phyloP scores from a whole-genome alignment of 805 yeast genomes.

The Cyberlindnera nakhonratchasimensis region DNA sequence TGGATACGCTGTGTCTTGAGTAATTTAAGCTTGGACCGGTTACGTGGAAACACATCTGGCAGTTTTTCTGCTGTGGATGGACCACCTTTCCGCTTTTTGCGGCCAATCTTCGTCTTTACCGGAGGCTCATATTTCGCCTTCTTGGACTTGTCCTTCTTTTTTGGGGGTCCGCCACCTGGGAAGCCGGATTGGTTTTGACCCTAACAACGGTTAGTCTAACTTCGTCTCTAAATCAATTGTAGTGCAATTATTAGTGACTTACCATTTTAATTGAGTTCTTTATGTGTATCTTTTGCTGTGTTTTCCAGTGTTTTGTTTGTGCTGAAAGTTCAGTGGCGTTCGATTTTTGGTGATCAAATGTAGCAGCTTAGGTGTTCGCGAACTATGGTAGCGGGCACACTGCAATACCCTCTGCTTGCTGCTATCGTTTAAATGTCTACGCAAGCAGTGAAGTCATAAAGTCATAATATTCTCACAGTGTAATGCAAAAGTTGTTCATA shows the following conservation, averaged over 20 bases:
- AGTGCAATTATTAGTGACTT: too few relatives aligned
- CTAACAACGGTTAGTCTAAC: constrained; percentile 23
- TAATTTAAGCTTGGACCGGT: constrained; percentile 88
- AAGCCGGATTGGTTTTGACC: constrained; percentile 57
- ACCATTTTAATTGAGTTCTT: too few relatives aligned
- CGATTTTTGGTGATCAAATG: too few relatives aligned
- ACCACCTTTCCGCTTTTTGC: constrained; percentile 86
- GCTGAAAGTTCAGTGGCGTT: too few relatives aligned
- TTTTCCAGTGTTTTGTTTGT: too few relatives aligned
- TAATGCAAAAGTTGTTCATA: constrained; percentile 69
- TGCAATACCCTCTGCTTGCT: neutral
- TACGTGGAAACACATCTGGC: constrained; percentile 86
- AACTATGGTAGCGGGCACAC: too few relatives aligned
- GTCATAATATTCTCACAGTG: constrained; percentile 21
- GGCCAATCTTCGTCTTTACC: constrained; percentile 89
- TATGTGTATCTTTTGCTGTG: too few relatives aligned
- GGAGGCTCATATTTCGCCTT: constrained; percentile 99
- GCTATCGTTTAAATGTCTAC: too few relatives aligned
- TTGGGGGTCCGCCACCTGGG: constrained; percentile 41
- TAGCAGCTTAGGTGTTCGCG: too few relatives aligned
- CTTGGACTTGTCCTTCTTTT: constrained; percentile 67
- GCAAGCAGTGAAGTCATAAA: too few relatives aligned
- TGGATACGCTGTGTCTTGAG: constrained; percentile 93
- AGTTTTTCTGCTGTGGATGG: constrained; percentile 81
- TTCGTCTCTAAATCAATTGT: too few relatives aligned